A percentile compares a stretch with the other conserved stretches of the same genome.
Conservation (phyloP, 1,139 yeast species). For the Meyerozyma sp. region DNA sequence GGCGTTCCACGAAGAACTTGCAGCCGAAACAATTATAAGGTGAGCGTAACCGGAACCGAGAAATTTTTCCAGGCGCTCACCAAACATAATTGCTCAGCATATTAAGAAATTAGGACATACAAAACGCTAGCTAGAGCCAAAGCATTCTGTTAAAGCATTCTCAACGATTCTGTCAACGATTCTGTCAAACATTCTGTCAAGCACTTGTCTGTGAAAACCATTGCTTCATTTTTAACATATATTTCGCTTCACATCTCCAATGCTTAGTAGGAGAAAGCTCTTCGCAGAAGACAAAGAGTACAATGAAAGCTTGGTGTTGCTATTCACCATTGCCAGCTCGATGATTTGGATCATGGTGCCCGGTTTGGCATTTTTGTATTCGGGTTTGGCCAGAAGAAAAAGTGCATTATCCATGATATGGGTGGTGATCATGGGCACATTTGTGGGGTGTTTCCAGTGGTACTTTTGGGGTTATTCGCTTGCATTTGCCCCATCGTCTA, state of each 20-base stretch:
- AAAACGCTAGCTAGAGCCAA: neutral
- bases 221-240: neutral
- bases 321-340: conserved; percentile 56
- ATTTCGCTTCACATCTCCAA: neutral
- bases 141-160: no score
- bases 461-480: conserved; percentile 96
- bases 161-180: no score
- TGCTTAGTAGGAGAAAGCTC: conserved; percentile 22
- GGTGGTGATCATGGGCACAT: conserved; percentile 69
- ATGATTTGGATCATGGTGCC: conserved; percentile 91
- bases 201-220: no score
- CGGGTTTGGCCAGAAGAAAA: conserved; percentile 89
- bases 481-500: conserved; percentile 72
- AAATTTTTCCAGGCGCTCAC: neutral
- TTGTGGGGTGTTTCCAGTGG: conserved; percentile 88
- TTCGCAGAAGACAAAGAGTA: conserved; percentile 38
- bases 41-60: neutral
- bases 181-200: no score
- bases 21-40: conserved; percentile 1
- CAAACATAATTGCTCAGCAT: neutral
- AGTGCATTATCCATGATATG: conserved; percentile 87
- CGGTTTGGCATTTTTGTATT: conserved; percentile 87
- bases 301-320: conserved; percentile 37
- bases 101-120: no score
- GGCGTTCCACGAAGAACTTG: conserved; percentile 1